Base-by-base conservation (phyloP, 2,329 filamentous ascomycete genomes). In the Hypoxylon sp. region DNA sequence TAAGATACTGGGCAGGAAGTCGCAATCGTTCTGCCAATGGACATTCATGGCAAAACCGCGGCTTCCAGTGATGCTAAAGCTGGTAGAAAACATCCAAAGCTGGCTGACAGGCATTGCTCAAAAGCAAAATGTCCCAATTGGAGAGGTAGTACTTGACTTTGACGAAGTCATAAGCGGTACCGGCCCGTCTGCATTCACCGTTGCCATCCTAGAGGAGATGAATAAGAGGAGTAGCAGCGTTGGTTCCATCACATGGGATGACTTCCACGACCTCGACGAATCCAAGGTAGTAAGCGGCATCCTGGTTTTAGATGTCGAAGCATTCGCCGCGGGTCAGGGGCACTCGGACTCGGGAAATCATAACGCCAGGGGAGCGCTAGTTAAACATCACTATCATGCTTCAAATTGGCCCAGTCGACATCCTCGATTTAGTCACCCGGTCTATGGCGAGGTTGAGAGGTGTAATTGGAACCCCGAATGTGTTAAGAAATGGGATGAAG, bases 361-460 rank as follows among this genome's bases (percentile, higher is more conserved):
- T 77, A 85, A 90, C 56, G 84, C 89, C 1, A 83, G 89, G 55
- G 84, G 85, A 19, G 90, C 91, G 1, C 81, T 93, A 1, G 90
- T 93, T 23, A 91, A 89, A 77, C 91, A 93, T 75, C 90, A 92
- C 77, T 93, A 92, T 74, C 91, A 93, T 76, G 91, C 91, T 0
- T 92, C 90, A 1, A 86, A 88, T 65, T 93, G 91, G 91, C 91
- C 90, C 2, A 86, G 85, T 57, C 82, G 82, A 2, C 90, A 93
- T 75, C 89, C 88, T 1, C 83, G 90, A 30, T 91, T 85, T 79
- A 89, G 82, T 50, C 90, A 93, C 75, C 89, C 90, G 0, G 86
- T 89, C 58, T 91, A 89, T 73, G 90, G 89, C 5, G 88, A 91
- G 77, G 90, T 92, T 0, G 90, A 92, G 76, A 82, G 85, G 70